These are phyloP conservation scores for Hibiscus mutabilis DNA, from an alignment of 345 rosid genomes.

Conservation along the genomic window DNA sequence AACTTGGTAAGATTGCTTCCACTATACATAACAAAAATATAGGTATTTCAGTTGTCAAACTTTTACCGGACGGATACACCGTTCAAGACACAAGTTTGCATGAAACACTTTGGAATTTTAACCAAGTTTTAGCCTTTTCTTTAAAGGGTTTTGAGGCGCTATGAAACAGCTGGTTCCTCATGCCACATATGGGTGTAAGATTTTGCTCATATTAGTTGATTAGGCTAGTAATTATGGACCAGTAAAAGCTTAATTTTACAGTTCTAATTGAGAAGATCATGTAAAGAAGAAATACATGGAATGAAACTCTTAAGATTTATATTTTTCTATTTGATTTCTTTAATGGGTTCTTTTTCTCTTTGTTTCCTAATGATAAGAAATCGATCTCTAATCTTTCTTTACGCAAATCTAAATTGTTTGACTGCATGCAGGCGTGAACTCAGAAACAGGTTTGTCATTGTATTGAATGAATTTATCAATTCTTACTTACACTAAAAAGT, in stretches of 20 bases:
- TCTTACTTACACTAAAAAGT: too few species aligned
- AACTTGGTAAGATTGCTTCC: not conserved
- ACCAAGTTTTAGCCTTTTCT: not conserved
- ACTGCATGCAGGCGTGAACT: not conserved
- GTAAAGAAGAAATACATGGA: not conserved
- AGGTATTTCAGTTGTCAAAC: conserved; percentile 1
- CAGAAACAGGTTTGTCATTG: not conserved
- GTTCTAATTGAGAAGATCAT: not conserved
- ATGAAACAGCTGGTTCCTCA: not conserved
- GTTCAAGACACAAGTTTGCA: not conserved
- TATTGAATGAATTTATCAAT: not conserved
- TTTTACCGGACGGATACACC: not conserved
- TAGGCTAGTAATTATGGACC: not conserved
- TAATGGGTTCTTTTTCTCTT: too few species aligned
- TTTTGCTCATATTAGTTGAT: not conserved
- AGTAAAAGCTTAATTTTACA: not conserved
- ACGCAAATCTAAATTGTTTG: not conserved
- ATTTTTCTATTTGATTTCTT: not conserved
- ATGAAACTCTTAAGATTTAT: not conserved
- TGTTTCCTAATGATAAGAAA: too few species aligned
- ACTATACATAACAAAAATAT: not conserved
- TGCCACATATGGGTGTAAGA: conserved; percentile 3
- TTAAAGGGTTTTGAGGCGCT: not conserved
- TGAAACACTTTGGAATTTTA: not conserved
- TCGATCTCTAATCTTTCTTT: not conserved